Evolutionary conservation across 768 basidiomycete species (phyloP).

Genomic region (Boletus tomentosulus): DNA sequence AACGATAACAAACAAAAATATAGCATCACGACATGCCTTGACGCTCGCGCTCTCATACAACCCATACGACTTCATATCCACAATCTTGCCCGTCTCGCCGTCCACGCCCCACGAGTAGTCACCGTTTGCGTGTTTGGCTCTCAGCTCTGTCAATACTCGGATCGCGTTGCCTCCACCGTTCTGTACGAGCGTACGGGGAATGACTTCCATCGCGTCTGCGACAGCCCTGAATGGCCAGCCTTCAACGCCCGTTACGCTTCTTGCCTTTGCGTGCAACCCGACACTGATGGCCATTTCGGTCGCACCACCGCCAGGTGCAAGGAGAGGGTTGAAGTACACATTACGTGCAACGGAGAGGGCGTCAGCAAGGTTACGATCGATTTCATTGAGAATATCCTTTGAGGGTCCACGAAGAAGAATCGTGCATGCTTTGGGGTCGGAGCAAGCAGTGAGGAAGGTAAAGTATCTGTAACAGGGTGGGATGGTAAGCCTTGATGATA

Average conservation of each 20-base stretch:
- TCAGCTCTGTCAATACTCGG: slow-evolving; percentile 84
- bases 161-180: slow-evolving; percentile 96
- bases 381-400: slow-evolving; percentile 97
- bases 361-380: slow-evolving; percentile 95
- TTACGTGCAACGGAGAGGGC: slow-evolving; percentile 98
- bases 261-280: slow-evolving; percentile 74
- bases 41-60: slow-evolving; percentile 95
- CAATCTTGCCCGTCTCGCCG: slow-evolving; percentile 93
- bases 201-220: slow-evolving; percentile 95
- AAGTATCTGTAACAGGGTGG: slow-evolving; percentile 69
- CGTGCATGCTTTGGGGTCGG: slow-evolving; percentile 91
- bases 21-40: slow-evolving; percentile 48
- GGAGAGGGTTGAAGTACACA: slow-evolving; percentile 89
- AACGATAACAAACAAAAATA: background rate
- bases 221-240: slow-evolving; percentile 90
- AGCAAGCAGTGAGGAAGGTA: slow-evolving; percentile 92
- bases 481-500: background rate
- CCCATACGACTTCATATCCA: slow-evolving; percentile 93
- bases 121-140: slow-evolving; percentile 93
- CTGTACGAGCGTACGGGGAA: slow-evolving; percentile 91
- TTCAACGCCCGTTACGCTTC: slow-evolving; percentile 80
- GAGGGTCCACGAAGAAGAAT: slow-evolving; percentile 96
- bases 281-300: slow-evolving; percentile 98
- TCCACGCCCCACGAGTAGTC: slow-evolving; percentile 92
- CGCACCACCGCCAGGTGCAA: slow-evolving; percentile 96